phyloP scores from a whole-genome alignment of 2,329 filamentous ascomycete genomes.

The Cordyceps sp. region DNA sequence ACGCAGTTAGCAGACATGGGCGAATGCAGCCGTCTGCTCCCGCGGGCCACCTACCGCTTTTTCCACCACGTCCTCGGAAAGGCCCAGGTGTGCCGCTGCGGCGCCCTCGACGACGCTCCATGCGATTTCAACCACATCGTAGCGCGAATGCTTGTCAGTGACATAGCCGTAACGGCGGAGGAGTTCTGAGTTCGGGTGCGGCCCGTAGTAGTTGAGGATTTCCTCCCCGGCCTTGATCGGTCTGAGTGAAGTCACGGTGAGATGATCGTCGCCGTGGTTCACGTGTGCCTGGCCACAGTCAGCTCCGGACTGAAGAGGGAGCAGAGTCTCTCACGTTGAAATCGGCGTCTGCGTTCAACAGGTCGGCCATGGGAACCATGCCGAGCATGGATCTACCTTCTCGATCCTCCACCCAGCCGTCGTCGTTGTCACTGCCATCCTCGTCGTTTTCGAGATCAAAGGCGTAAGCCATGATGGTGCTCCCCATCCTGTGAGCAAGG shows the following conservation, averaged over 20 bases:
- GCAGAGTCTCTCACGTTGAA: constrained; percentile 45
- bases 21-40: neutral
- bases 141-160: constrained; percentile 58
- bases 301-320: neutral
- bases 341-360: constrained; percentile 76
- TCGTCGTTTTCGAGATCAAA: constrained; percentile 57
- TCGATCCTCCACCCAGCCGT: constrained; percentile 49
- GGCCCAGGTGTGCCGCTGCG: constrained; percentile 19
- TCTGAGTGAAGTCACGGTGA: constrained; percentile 58
- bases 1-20: neutral
- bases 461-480: constrained; percentile 81
- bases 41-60: constrained; percentile 20
- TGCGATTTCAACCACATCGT: constrained; percentile 70
- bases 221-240: constrained; percentile 56
- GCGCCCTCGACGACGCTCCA: constrained; percentile 38
- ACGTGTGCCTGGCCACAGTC: constrained; percentile 26
- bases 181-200: constrained; percentile 67
- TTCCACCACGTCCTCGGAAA: constrained; percentile 20
- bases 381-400: constrained; percentile 48
- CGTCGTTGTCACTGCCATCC: constrained; percentile 41
- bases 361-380: constrained; percentile 83
- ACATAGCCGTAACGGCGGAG: constrained; percentile 77
- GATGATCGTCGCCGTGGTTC: constrained; percentile 32
- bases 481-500: constrained; percentile 66
- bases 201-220: constrained; percentile 79